phyloP scores from a whole-genome alignment of 164 flowering plant genomes.

The Echeveria elegans region DNA sequence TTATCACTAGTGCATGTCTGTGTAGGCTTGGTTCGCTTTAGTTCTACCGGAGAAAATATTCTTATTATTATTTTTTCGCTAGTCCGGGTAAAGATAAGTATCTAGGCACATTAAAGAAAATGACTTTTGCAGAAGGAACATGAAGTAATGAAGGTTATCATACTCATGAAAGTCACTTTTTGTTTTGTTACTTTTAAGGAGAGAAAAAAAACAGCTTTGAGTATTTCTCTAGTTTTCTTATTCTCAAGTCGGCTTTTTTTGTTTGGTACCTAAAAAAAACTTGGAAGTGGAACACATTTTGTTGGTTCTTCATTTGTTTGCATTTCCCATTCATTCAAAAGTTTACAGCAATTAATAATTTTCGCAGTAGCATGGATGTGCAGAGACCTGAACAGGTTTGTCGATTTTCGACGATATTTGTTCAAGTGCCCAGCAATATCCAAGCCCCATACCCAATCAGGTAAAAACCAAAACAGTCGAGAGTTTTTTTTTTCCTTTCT shows the following conservation, averaged over 20 bases:
- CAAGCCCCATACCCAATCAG: not conserved
- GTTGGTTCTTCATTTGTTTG: not conserved
- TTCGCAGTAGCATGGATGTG: conserved; percentile 3
- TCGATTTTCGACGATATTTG: not conserved
- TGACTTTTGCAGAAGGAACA: too few relatives aligned
- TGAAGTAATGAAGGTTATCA: too few relatives aligned
- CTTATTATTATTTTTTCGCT: too few relatives aligned
- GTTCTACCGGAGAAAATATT: too few relatives aligned
- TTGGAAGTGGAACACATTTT: not conserved
- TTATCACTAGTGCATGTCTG: too few relatives aligned
- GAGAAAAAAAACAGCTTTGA: conserved; percentile 4
- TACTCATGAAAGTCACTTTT: too few relatives aligned
- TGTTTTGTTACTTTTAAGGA: too few relatives aligned
- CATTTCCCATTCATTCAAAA: not conserved
- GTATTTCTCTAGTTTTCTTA: not conserved
- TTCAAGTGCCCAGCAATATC: not conserved
- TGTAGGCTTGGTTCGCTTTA: too few relatives aligned
- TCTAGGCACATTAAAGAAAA: too few relatives aligned
- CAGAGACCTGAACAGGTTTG: not conserved
- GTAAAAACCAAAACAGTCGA: not conserved
- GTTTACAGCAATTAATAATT: not conserved
- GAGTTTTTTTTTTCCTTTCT: too few relatives aligned
- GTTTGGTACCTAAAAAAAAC: not conserved
- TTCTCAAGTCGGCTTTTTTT: not conserved
- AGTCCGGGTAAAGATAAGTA: too few relatives aligned